Base-by-base conservation (phyloP, 1,284 basidiomycete genomes). In the Fomitopsis pinicola region DNA sequence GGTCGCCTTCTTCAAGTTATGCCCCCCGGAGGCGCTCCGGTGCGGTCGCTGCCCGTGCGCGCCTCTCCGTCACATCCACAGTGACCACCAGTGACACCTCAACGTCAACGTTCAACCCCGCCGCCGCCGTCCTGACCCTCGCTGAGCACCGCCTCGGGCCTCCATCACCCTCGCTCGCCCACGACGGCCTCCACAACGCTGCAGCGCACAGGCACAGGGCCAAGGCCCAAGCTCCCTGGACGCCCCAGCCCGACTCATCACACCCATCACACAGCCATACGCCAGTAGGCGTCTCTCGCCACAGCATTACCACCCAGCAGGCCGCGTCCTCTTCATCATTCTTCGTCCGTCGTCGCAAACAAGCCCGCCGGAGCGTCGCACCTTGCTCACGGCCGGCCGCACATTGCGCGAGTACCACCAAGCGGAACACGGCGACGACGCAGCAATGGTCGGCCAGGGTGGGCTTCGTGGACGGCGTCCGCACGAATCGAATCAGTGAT, bases 221-320 rank as follows among this genome's bases (percentile, higher is more conserved):
- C n/a, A 45, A 26, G 48, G 48, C 48, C 22, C 28, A 48, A 10
- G 30, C 8, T 12, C 22, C 33, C 3, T 30, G n/a, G 17, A n/a
- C 52, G 52, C 52, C 36, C 9, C 52, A 14, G 52, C 52, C 52
- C 30, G 52, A 8, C 22, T 33, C 52, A 54, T 36, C 36, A 54
- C 30, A 50, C 52, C 33, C 50, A 35, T 36, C 52, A 54, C 52
- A 54, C 52, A 54, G 52, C 52, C 52, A 54, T 54, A 38, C 52
- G 52, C 52, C 33, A 19, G 46, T n/a, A 6, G 33, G 52, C 52
- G 52, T 54, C 52, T 54, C 2, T 54, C 28, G 22, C 28, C 52
- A 54, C 52, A 54, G 52, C 52, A 30, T 50, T 33, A 50, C 28
- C 48, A 48, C 46, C 46, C 22, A 36, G 44, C 48, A 12, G 3